Base-by-base conservation (phyloP, 1,139 yeast species). In the Hemisphaericaspora lyxosophila region DNA sequence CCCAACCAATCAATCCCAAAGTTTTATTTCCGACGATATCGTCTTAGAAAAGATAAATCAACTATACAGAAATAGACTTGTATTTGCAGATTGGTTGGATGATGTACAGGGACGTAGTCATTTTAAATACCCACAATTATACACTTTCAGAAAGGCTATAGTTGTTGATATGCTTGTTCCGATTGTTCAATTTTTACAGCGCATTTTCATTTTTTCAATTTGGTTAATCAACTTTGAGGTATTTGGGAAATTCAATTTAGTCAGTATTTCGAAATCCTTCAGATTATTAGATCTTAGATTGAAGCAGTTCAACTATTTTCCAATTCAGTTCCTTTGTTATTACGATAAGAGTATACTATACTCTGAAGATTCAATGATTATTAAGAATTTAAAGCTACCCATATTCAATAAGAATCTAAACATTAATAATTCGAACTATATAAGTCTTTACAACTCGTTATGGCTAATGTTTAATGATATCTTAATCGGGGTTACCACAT, bases 381-480 rank as follows among this genome's bases (percentile, higher is more conserved):
- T 59, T 24, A 45, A 55, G 28, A 54, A 52, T 26, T 53, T 71
- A 29, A 58, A 65, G 16, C 50, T 70, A 17, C 74, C 75, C 1
- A 54, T 60, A 7, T 61, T 62, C 39, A 70, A 70, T 45, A 57
- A 63, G 11, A 59, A 66, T 41, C 51, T 69, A 41, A 71, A 72
- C 46, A 64, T 70, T 43, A 67, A 68, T 42, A 72, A 72, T 46
- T 83, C 79, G 34, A 96, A 90, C 57, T 94, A 92, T 55, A 90
- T 92, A 50, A 77, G 89, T 42, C 77, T 92, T 46, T 88, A 88
- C 64, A 94, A 94, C 54, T 83, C 92, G 1, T 51, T 89, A 2
- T 94, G 98, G 97, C 67, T 94, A 13, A 82, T 88, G 1, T 60
- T 82, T 7, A 90, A 92, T 58, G 98, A 94, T 55, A 59, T 87